These are phyloP conservation scores for Coemansia interrupta DNA, from an alignment of 192 early-diverging fungal species.

Conservation along the genomic window DNA sequence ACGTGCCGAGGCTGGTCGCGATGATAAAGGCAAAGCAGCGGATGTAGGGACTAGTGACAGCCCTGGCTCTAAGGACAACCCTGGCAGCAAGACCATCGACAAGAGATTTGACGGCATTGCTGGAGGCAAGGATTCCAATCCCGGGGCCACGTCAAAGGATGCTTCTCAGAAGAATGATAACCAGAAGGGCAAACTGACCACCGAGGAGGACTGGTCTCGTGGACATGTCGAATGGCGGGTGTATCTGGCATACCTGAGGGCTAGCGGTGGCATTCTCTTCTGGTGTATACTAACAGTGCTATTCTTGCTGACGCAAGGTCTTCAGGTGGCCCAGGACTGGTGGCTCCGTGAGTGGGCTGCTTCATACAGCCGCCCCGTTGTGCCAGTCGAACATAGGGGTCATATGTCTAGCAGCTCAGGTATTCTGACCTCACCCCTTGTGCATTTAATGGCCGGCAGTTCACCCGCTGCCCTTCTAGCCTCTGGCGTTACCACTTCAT, in stretches of 20 bases:
- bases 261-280: constrained; percentile 63
- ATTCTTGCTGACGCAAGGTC: constrained; percentile 29
- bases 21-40: constrained; percentile 27
- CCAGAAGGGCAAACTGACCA: constrained; percentile 61
- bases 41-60: constrained; percentile 19
- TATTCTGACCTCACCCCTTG: too few relatives aligned
- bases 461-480: neutral
- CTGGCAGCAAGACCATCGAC: constrained; percentile 13
- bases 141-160: constrained; percentile 62
- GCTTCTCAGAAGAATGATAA: constrained; percentile 7
- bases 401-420: too few relatives aligned
- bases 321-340: constrained; percentile 47
- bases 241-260: constrained; percentile 70
- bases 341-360: constrained; percentile 53
- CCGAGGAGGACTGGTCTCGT: constrained; percentile 74
- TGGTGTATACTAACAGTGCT: constrained; percentile 55
- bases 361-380: constrained; percentile 15
- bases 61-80: neutral
- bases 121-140: neutral
- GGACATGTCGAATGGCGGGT: constrained; percentile 74
- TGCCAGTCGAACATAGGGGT: constrained; percentile 1
- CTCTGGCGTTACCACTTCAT: neutral
- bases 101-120: constrained; percentile 24
- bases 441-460: too few relatives aligned
- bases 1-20: constrained; percentile 10